phyloP scores from a whole-genome alignment of 176 grass and related monocot species.

The Oryza longistaminata region DNA sequence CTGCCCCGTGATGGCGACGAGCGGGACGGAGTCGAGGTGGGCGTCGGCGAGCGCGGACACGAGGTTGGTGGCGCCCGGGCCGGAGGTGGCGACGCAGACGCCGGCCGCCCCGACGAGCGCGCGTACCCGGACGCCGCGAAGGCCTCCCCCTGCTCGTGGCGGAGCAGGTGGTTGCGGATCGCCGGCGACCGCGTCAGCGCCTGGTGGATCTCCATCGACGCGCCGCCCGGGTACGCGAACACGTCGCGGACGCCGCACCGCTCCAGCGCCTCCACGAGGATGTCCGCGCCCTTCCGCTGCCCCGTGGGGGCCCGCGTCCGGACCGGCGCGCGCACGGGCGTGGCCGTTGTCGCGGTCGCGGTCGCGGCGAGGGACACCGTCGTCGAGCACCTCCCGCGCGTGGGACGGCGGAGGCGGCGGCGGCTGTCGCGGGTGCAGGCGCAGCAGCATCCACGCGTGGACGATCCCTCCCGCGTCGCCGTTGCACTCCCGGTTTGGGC shows the following conservation, averaged over 20 bases:
- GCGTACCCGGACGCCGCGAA: slow-evolving; percentile 72
- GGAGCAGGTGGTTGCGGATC: slow-evolving; percentile 66
- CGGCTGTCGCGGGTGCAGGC: too few species aligned
- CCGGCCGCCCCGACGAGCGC: slow-evolving; percentile 25
- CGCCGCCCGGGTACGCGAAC: slow-evolving; percentile 87
- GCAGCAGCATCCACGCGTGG: neutral
- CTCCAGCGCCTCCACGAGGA: slow-evolving; percentile 93
- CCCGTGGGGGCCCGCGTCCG: neutral
- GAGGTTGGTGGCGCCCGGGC: slow-evolving; percentile 50
- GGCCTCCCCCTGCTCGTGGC: slow-evolving; percentile 79
- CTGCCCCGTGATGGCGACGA: slow-evolving; percentile 42
- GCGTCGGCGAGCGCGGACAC: slow-evolving; percentile 39
- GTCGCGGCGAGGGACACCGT: too few species aligned
- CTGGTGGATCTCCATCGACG: slow-evolving; percentile 92
- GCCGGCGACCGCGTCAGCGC: slow-evolving; percentile 65
- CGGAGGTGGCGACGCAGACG: too few species aligned
- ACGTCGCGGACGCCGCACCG: slow-evolving; percentile 72
- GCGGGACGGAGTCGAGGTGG: slow-evolving; percentile 34
- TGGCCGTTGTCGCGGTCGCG: too few species aligned
- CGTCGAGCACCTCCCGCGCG: too few species aligned
- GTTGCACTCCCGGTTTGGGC: neutral
- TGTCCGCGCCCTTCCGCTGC: slow-evolving; percentile 74
- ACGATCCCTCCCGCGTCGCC: neutral
- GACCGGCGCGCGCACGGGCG: slow-evolving; percentile 28
- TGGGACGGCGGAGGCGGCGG: too few species aligned